phyloP scores from a whole-genome alignment of 306 rosid genomes.

The Cercis canadensis region DNA sequence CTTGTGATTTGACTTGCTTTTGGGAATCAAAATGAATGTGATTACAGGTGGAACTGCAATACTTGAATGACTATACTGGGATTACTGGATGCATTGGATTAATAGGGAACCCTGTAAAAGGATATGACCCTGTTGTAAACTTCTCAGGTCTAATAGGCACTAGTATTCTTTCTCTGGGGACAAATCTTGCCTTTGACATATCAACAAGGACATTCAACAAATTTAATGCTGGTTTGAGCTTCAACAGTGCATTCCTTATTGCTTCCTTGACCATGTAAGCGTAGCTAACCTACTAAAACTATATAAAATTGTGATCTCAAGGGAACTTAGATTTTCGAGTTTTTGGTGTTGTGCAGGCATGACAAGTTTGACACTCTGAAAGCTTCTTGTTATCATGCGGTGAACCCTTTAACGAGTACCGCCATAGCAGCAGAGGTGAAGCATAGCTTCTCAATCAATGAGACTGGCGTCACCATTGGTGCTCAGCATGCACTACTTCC shows the following conservation, averaged over 20 bases:
- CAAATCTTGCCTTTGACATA: slow-evolving; percentile 54
- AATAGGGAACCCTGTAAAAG: slow-evolving; percentile 39
- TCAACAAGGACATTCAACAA: slow-evolving; percentile 52
- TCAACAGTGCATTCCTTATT: slow-evolving; percentile 49
- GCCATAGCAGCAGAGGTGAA: slow-evolving; percentile 73
- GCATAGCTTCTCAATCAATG: slow-evolving; percentile 50
- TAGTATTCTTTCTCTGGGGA: slow-evolving; percentile 53
- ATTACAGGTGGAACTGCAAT: slow-evolving; percentile 66
- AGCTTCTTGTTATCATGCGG: slow-evolving; percentile 55
- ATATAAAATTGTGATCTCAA: background rate
- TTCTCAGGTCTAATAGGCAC: slow-evolving; percentile 61
- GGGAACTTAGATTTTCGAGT: too few species aligned
- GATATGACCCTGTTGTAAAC: slow-evolving; percentile 49
- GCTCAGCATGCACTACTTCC: slow-evolving; percentile 68
- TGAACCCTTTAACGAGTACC: slow-evolving; percentile 57
- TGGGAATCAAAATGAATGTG: slow-evolving; percentile 3
- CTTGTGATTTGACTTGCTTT: background rate
- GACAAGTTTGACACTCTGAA: slow-evolving; percentile 62
- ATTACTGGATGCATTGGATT: slow-evolving; percentile 68
- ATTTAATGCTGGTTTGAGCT: slow-evolving; percentile 58
- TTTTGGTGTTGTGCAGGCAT: slow-evolving; percentile 54
- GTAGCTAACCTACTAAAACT: background rate
- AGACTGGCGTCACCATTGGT: slow-evolving; percentile 56
- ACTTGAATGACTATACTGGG: slow-evolving; percentile 50
- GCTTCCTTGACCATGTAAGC: slow-evolving; percentile 72